These are phyloP conservation scores for Boletus pseudopeckii DNA, from an alignment of 768 basidiomycete genomes.

Conservation along the genomic window DNA sequence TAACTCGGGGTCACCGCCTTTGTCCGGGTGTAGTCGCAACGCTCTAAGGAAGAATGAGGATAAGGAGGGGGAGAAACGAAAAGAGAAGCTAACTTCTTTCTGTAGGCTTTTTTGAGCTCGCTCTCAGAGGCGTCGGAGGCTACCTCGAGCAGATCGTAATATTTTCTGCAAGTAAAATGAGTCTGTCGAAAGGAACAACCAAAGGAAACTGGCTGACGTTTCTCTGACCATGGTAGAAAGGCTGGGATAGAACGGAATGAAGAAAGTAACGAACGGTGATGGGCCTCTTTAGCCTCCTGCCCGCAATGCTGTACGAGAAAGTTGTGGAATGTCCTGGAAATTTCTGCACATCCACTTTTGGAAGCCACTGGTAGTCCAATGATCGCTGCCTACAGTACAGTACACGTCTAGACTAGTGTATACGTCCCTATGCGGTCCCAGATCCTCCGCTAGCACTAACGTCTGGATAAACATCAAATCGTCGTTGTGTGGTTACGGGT, in stretches of 20 bases:
- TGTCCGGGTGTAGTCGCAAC: conserved; percentile 84
- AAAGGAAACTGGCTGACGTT: conserved; percentile 39
- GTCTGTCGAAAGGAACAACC: not conserved
- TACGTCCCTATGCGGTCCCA: not conserved
- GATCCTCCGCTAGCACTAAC: conserved; percentile 38
- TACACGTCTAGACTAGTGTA: not conserved
- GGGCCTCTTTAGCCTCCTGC: conserved; percentile 22
- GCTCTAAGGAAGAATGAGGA: conserved; percentile 48
- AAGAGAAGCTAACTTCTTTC: conserved; percentile 65
- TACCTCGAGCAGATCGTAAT: conserved; percentile 90
- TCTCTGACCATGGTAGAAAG: conserved; percentile 59
- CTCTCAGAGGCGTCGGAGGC: conserved; percentile 70
- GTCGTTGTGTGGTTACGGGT: conserved; percentile 86
- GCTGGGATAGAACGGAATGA: conserved; percentile 12
- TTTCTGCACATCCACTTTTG: conserved; percentile 24
- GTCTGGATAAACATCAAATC: conserved; percentile 90
- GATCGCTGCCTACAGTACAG: not conserved
- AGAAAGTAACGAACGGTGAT: conserved; percentile 11
- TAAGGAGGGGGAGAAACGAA: not conserved
- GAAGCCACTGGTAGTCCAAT: not conserved
- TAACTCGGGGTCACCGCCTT: conserved; percentile 92
- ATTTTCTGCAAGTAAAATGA: conserved; percentile 54
- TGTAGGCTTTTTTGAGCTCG: conserved; percentile 94
- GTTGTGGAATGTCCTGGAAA: conserved; percentile 34
- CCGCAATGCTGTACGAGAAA: conserved; percentile 34